phyloP scores from a whole-genome alignment of 495 filamentous ascomycete genomes.

The Neurospora sp. region DNA sequence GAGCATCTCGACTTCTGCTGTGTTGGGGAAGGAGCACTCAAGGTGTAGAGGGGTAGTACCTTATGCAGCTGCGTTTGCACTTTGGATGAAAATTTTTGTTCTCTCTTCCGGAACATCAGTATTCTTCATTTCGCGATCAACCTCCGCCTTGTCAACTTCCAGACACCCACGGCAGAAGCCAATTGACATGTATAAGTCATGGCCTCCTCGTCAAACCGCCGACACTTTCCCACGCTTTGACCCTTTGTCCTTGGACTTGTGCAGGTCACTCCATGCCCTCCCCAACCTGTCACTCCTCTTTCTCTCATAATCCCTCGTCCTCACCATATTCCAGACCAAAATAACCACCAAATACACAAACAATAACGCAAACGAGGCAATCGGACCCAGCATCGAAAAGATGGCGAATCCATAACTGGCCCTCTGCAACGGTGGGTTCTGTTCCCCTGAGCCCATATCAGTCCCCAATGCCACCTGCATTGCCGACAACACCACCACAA shows the following conservation, averaged over 20 bases:
- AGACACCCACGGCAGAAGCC: neutral
- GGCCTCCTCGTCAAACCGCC: neutral
- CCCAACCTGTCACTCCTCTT: neutral
- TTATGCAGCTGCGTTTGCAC: neutral
- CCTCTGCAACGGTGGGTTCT: slow-evolving; percentile 29
- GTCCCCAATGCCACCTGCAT: slow-evolving; percentile 50
- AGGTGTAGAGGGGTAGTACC: neutral
- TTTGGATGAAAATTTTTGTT: neutral
- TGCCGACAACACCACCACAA: slow-evolving; percentile 45
- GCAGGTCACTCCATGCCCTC: neutral
- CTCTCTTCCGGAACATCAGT: neutral
- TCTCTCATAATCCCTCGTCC: neutral
- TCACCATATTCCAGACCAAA: neutral
- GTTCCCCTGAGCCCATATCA: neutral
- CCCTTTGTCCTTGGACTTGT: neutral
- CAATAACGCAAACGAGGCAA: neutral
- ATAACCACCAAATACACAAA: neutral
- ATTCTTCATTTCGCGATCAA: neutral
- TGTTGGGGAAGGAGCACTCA: neutral
- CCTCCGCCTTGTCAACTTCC: neutral
- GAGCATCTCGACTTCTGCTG: neutral
- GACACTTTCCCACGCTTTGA: neutral
- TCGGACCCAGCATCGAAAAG: slow-evolving; percentile 33
- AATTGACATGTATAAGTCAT: neutral
- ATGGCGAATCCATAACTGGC: slow-evolving; percentile 46